Percentiles rank a stretch among this genome's conserved stretches.
Conservation (phyloP, 2,329 filamentous ascomycete genomes). For the Aspergillus persii region DNA sequence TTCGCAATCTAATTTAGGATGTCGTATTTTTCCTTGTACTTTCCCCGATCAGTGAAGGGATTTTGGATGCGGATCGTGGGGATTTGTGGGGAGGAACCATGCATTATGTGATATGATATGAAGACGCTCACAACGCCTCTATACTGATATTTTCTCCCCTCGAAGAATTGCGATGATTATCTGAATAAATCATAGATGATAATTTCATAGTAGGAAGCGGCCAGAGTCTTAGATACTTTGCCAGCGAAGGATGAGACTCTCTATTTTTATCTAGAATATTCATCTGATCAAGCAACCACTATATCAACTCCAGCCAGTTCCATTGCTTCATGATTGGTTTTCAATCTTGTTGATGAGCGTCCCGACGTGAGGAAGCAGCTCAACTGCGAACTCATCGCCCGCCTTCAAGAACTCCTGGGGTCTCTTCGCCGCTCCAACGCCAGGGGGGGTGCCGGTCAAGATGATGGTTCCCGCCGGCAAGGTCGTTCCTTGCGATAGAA, state of each 20-base stretch:
- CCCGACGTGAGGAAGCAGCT: conserved; percentile 50
- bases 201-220: too few species aligned
- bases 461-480: conserved; percentile 44
- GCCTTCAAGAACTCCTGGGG: conserved; percentile 45
- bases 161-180: background rate
- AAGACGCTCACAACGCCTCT: background rate
- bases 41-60: background rate
- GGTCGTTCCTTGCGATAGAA: conserved; percentile 43
- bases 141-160: background rate
- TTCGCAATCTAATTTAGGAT: too few species aligned
- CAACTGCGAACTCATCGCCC: conserved; percentile 50
- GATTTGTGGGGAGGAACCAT: background rate
- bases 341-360: conserved; percentile 48
- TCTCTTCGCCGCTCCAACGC: conserved; percentile 40
- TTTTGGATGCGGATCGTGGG: background rate
- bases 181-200: too few species aligned
- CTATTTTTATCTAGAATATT: background rate
- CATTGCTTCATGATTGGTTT: conserved; percentile 20
- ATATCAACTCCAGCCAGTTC: too few species aligned
- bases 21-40: background rate
- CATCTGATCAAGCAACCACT: background rate
- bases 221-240: too few species aligned
- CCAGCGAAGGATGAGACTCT: too few species aligned
- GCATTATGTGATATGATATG: too few species aligned
- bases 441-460: conserved; percentile 45